A percentile compares a stretch with the other conserved stretches of the same genome.
Evolutionary conservation across 768 basidiomycete genomes (phyloP).

Genomic region (Trametopsis cervina): DNA sequence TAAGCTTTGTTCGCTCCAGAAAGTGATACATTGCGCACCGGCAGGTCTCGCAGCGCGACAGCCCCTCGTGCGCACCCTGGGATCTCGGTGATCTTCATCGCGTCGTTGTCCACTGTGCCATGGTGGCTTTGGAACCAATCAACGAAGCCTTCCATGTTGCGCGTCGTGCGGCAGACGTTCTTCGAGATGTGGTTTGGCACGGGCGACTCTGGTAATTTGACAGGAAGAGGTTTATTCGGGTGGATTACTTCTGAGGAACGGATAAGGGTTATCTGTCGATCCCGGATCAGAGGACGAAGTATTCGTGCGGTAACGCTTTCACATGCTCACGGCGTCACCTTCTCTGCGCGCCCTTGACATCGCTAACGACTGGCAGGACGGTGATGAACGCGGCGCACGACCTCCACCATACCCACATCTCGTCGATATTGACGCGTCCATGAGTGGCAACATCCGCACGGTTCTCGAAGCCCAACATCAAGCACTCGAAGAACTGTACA

Average conservation of each 20-base stretch:
- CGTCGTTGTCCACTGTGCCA: slow-evolving; percentile 40
- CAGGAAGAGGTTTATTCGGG: too few species aligned
- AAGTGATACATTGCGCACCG: slow-evolving; percentile 35
- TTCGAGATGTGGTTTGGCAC: too few species aligned
- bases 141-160: slow-evolving; percentile 30
- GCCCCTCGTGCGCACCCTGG: slow-evolving; percentile 65
- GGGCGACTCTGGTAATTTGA: too few species aligned
- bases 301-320: too few species aligned
- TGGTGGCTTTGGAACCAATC: slow-evolving; percentile 52
- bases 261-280: too few species aligned
- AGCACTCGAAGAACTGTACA: slow-evolving; percentile 42
- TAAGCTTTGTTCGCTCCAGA: not conserved
- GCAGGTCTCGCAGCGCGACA: slow-evolving; percentile 66
- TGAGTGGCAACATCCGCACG: slow-evolving; percentile 3
- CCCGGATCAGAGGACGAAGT: too few species aligned
- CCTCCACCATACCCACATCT: not conserved
- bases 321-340: not conserved
- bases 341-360: too few species aligned
- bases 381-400: not conserved
- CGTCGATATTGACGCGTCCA: not conserved
- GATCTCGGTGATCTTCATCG: slow-evolving; percentile 39
- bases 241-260: too few species aligned
- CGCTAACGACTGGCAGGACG: too few species aligned
- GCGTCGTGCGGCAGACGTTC: too few species aligned
- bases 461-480: slow-evolving; percentile 29